Evolutionary conservation across 1,139 yeast species (phyloP), one percentile per base, ranked within the genome.

Genomic region (Pichia inconspicua): DNA sequence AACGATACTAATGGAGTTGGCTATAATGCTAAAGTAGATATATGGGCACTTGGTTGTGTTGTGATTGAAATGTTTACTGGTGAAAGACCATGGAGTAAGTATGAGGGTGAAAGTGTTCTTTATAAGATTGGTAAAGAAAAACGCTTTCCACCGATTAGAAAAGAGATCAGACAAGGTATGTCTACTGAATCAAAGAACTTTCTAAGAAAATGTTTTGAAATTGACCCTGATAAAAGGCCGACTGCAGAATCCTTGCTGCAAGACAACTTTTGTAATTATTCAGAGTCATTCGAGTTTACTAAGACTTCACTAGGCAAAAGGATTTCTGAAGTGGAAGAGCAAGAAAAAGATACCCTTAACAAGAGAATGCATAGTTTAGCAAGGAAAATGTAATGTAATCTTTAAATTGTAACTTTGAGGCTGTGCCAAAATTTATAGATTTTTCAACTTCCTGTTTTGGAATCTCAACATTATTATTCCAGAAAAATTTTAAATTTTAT

Each of bases 81-180:
- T 1, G 79, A 80, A 57, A 68, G 94, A 48, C 94, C 94, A 0
- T 85, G 95, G 95, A 80, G 85, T 3, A 82, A 84, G 58, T 77
- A 80, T 54, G 92, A 86, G 22, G 87, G 82, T 28, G 84, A 83
- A 9, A 84, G 88, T 55, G 92, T 90, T 1, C 80, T 84, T 77
- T 79, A 73, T 54, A 71, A 74, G 55, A 84, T 69, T 76, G 97
- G 70, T 66, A 87, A 67, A 59, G 84, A 80, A 65, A 79, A 73
- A 50, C 94, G 96, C 0, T 95, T 97, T 0, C 98, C 98, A 2
- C 98, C 98, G 0, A 89, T 94, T 48, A 96, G 97, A 0, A 89
- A 84, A 25, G 96, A 89, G 54, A 84, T 94, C 1, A 66, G 73
- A 41, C 80, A 80, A 9, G 67, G 71, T 55, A 80, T 89, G 47